phyloP scores from a whole-genome alignment of 1,284 basidiomycete species.

The Ceratobasidium sp. region DNA sequence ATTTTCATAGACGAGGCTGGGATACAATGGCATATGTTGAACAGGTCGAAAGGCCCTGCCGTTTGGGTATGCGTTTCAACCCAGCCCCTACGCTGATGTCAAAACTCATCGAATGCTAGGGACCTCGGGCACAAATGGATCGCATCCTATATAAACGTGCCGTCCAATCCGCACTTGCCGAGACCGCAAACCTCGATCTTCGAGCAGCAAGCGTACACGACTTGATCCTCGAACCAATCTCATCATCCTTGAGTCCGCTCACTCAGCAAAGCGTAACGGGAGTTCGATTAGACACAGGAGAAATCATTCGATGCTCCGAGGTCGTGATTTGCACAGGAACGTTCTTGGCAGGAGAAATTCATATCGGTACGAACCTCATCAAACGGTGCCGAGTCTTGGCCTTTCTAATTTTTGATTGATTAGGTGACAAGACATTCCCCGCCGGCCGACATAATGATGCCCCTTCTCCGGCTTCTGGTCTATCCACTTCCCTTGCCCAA shows the following conservation, averaged over 20 bases:
- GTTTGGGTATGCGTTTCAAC: conserved; percentile 67
- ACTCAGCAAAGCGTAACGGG: conserved; percentile 59
- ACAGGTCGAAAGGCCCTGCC: conserved; percentile 84
- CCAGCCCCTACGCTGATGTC: neutral
- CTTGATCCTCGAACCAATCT: conserved; percentile 65
- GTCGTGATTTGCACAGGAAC: conserved; percentile 91
- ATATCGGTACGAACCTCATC: conserved; percentile 66
- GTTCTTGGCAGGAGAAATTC: conserved; percentile 87
- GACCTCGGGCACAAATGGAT: conserved; percentile 89
- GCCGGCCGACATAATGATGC: conserved; percentile 83
- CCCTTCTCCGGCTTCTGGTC: conserved; percentile 64
- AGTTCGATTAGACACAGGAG: conserved; percentile 76
- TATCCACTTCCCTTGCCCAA: conserved; percentile 74
- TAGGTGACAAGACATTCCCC: conserved; percentile 76
- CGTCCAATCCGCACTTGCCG: conserved; percentile 74
- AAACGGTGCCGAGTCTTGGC: no score
- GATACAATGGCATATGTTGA: conserved; percentile 86
- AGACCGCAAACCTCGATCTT: conserved; percentile 73
- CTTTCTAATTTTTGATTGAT: no score
- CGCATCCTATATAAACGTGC: conserved; percentile 79
- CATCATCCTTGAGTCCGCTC: conserved; percentile 44
- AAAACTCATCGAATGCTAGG: conserved; percentile 56
- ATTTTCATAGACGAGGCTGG: conserved; percentile 75
- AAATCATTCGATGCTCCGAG: conserved; percentile 75
- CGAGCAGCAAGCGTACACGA: conserved; percentile 81